A percentile compares a stretch with the other conserved stretches of the same genome.
phyloP scores from a whole-genome alignment of 2,329 filamentous ascomycete species.

The Diaporthe velutina region DNA sequence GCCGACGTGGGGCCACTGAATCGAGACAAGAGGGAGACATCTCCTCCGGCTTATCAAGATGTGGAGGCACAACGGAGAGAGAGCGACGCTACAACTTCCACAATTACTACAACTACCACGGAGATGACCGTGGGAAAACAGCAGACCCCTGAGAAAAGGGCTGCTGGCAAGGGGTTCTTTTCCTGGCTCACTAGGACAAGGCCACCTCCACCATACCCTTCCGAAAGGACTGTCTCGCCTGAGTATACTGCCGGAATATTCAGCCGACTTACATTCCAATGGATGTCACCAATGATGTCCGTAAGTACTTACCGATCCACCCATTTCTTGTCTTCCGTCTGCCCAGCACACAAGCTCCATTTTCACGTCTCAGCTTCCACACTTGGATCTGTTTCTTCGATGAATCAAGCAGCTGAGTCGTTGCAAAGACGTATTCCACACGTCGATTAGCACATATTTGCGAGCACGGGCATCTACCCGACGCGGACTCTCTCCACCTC shows the following conservation, averaged over 20 bases:
- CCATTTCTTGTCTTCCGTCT: neutral
- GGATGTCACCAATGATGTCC: slow-evolving; percentile 30
- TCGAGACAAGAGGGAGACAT: neutral
- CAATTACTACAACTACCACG: neutral
- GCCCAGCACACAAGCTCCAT: too few relatives aligned
- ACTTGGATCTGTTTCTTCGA: neutral
- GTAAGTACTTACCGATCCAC: neutral
- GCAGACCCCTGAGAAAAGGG: neutral
- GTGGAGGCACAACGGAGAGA: neutral
- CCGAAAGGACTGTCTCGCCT: neutral
- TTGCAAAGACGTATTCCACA: neutral
- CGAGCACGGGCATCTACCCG: slow-evolving; percentile 7
- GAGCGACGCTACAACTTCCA: neutral
- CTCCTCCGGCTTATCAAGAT: slow-evolving; percentile 7
- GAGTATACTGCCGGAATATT: slow-evolving; percentile 22
- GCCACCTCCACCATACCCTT: neutral
- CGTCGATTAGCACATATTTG: neutral
- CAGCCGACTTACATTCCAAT: slow-evolving; percentile 18
- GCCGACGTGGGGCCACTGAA: neutral
- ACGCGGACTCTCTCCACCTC: slow-evolving; percentile 56
- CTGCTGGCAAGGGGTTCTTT: slow-evolving; percentile 11
- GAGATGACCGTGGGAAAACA: neutral
- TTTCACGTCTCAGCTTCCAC: neutral
- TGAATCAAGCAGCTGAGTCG: neutral
- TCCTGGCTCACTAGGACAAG: slow-evolving; percentile 17